phyloP scores from a whole-genome alignment of 108 stramenopile genomes.

The Conticribra weissflogii region DNA sequence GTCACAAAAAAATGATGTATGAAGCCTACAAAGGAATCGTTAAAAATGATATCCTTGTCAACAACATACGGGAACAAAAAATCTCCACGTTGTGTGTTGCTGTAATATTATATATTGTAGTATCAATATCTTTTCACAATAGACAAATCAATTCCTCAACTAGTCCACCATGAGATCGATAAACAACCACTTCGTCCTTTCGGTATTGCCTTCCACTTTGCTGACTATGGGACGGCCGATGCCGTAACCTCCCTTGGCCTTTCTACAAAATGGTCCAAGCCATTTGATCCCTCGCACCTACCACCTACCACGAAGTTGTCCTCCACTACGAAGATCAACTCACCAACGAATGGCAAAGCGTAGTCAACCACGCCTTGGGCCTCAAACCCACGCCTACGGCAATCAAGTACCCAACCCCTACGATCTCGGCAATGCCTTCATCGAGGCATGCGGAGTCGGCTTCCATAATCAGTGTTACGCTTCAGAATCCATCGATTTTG shows the following conservation, averaged over 20 bases:
- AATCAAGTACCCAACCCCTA: conserved; percentile 27
- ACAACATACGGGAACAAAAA: too few relatives aligned
- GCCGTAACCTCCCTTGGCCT: conserved; percentile 44
- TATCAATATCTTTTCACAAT: too few relatives aligned
- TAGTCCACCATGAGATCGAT: too few relatives aligned
- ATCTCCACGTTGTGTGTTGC: too few relatives aligned
- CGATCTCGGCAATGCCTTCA: conserved; percentile 34
- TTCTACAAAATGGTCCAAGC: conserved; percentile 30
- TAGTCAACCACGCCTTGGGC: conserved; percentile 56
- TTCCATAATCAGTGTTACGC: conserved; percentile 59
- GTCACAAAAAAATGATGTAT: too few relatives aligned
- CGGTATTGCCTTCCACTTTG: too few relatives aligned
- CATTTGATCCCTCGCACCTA: conserved; percentile 12
- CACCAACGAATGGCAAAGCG: conserved; percentile 57
- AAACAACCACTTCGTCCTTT: too few relatives aligned
- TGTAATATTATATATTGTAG: too few relatives aligned
- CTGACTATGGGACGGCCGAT: too few relatives aligned
- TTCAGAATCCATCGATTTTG: conserved; percentile 49
- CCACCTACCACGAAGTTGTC: conserved; percentile 40
- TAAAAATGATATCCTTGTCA: too few relatives aligned
- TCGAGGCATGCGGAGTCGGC: conserved; percentile 43
- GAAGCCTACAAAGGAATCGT: too few relatives aligned
- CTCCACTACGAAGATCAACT: conserved; percentile 66
- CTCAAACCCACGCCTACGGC: conserved; percentile 41
- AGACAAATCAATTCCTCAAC: too few relatives aligned